Evolutionary conservation across 129 eudicot species (phyloP), one percentile per base, ranked within the genome.

Genomic region (Pulicaria dysenterica): DNA sequence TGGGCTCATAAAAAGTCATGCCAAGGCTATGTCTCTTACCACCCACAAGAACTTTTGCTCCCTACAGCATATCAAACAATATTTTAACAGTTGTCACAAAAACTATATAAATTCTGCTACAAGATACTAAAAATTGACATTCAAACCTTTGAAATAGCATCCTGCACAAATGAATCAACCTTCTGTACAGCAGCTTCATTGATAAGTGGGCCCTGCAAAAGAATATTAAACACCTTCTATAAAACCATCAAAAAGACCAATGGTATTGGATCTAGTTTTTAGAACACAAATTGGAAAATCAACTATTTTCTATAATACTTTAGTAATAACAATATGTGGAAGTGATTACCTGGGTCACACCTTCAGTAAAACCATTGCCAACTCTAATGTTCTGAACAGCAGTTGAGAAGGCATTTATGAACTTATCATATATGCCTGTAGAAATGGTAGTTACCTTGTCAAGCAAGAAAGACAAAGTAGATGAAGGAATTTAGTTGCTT

Each of bases 141-240:
- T 72, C 86, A 73, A 74, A 92, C 98, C 96, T 92, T 92, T 66
- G 98, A 89, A 74, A 80, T 40, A 63, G 96, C 96, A 80, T 93
- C 93, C 82, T 93, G 80, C 70, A 93, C 80, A 42, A 87, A 83
- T 64, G 92, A 74, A n/a, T 49, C 39, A 72, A 93, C 98, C 95
- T 93, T 93, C 56, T 87, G 83, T 46, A 90, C 82, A 73, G 98
- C 96, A 36, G 96, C 92, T 69, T 90, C 91, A 75, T 87, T 93
- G 45, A 93, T 90, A 63, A 93, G 91, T 60, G 98, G 98, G 12
- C 98, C 98, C 95, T 93, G 85, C 73, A 66, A 75, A 57, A 16
- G 55, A 72, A 72, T 60, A 24, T 24, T 24, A 24, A 24, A 24
- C 31, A 24, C 31, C 31, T 24, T 24, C 31, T 24, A 24, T 24